Conservation (phyloP, 1,284 basidiomycete genomes). For the Microbotryomycetes sp. region DNA sequence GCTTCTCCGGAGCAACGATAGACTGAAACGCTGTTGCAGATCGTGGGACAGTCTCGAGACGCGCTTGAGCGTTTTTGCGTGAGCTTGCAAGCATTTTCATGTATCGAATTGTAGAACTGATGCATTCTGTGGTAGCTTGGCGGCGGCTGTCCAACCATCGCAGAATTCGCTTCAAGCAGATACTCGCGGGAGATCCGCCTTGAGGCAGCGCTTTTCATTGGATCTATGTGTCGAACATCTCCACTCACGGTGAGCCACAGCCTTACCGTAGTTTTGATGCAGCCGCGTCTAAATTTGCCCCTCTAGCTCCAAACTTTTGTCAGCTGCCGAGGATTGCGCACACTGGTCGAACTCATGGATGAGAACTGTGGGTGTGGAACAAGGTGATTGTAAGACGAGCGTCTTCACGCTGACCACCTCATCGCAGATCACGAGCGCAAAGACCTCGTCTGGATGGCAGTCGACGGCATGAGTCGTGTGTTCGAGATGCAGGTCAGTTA, state of each 20-base stretch:
- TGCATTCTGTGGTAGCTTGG: conserved; percentile 33
- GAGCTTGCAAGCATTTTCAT: too few relatives aligned
- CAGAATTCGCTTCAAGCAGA: conserved; percentile 84
- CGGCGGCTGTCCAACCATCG: conserved; percentile 42
- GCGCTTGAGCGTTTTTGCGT: conserved; percentile 92
- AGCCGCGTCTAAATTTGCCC: too few relatives aligned
- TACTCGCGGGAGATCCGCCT: conserved; percentile 85
- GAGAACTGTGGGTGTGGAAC: conserved; percentile 59
- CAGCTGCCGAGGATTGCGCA: conserved; percentile 48
- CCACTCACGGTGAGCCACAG: conserved; percentile 58
- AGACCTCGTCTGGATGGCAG: conserved; percentile 85
- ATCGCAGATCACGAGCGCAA: conserved; percentile 61
- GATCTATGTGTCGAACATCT: conserved; percentile 83
- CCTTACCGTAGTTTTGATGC: background rate
- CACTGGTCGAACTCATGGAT: conserved; percentile 85
- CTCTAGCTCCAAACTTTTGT: conserved; percentile 84
- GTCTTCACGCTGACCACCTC: background rate
- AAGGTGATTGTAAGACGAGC: background rate
- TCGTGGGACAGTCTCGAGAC: conserved; percentile 76
- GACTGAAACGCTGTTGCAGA: conserved; percentile 48
- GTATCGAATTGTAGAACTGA: conserved; percentile 10
- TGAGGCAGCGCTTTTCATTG: conserved; percentile 93
- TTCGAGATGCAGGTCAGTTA: conserved; percentile 66
- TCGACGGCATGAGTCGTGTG: conserved; percentile 89
- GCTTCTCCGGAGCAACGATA: background rate